phyloP scores from a whole-genome alignment of 179 eudicot genomes.

The Corrigiola litoralis region DNA sequence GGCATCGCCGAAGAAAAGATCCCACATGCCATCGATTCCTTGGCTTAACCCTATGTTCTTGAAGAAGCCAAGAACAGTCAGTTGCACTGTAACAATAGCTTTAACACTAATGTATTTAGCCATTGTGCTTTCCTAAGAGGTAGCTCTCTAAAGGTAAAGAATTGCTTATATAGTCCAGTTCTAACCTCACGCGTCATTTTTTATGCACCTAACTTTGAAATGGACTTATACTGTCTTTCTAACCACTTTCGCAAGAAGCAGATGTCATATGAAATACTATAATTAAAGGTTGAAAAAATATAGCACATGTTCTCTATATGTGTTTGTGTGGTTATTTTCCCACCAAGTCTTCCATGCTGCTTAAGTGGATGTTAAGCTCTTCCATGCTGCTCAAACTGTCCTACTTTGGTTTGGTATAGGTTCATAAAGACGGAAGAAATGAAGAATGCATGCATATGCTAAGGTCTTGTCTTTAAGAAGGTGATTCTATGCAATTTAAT shows the following conservation, averaged over 20 bases:
- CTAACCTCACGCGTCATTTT: neutral
- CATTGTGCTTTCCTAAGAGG: neutral
- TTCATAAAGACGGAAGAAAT: no score
- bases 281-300: neutral
- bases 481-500: no score
- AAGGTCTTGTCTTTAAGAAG: no score
- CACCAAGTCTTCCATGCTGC: no score
- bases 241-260: neutral
- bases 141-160: neutral
- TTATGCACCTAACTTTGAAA: neutral
- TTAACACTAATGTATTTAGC: constrained; percentile 17
- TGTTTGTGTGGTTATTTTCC: neutral
- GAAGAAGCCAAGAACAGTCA: constrained; percentile 28
- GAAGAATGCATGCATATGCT: no score
- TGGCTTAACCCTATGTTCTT: constrained; percentile 10
- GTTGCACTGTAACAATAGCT: constrained; percentile 31
- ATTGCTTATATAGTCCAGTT: neutral
- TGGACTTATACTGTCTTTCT: neutral
- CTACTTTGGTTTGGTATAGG: no score
- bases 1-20: constrained; percentile 26
- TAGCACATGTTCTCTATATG: no score
- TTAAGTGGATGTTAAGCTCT: no score
- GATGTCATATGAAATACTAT: neutral
- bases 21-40: constrained; percentile 31
- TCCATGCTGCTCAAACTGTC: no score